phyloP scores from a whole-genome alignment of 169 alveolate genomes.

The Neospora caninum region DNA sequence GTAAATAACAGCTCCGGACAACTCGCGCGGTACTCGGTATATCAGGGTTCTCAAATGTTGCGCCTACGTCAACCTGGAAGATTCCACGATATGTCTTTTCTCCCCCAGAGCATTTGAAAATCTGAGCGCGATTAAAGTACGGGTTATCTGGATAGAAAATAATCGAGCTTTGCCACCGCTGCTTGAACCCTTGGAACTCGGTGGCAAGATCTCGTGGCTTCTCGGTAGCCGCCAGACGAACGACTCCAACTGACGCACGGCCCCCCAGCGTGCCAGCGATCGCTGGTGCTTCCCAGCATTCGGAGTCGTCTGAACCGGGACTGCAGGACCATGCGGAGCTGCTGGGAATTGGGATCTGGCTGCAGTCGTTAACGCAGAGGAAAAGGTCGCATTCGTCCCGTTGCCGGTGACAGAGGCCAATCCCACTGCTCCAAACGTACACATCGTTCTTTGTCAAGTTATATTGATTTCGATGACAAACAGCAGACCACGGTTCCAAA shows the following conservation, averaged over 20 bases:
- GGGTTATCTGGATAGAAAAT: conserved; percentile 6
- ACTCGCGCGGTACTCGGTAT: conserved; percentile 1
- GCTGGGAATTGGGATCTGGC: background rate
- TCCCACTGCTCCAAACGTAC: background rate
- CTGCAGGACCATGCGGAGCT: background rate
- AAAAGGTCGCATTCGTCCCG: background rate
- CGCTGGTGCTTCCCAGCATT: background rate
- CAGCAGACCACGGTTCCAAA: conserved; percentile 5
- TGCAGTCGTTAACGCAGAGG: background rate
- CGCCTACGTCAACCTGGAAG: background rate
- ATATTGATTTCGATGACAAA: background rate
- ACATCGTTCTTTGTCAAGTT: background rate
- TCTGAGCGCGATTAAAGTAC: background rate
- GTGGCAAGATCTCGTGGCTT: background rate
- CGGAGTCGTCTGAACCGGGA: background rate
- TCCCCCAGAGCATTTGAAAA: background rate
- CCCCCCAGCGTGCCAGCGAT: background rate
- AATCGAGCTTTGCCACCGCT: background rate
- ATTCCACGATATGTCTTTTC: background rate
- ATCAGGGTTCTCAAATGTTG: background rate
- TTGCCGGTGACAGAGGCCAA: background rate
- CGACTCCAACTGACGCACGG: background rate
- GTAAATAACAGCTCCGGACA: background rate
- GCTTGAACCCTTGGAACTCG: background rate
- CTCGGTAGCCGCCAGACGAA: background rate